Evolutionary conservation across 495 filamentous ascomycete species (phyloP), one percentile per base, ranked within the genome.

Genomic region (Penicillium flavigenum): DNA sequence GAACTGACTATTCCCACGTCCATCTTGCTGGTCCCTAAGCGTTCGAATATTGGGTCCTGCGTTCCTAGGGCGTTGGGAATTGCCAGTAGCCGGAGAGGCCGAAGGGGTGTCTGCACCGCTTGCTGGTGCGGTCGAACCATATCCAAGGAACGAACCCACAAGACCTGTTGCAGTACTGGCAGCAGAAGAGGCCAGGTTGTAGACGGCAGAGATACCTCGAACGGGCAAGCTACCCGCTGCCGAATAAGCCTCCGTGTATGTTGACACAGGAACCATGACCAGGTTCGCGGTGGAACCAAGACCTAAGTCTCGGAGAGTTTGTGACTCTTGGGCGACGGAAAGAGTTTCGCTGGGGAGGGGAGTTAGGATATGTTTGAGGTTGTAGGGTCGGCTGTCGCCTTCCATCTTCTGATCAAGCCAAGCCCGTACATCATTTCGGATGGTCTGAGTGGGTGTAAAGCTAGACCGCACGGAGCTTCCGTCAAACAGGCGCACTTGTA

Each of bases 401-500:
- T 51, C 68, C 63, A 76, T 67, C 38, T 79, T 67, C 34, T 69
- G 59, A 52, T 94, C 89, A 11, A 98, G 77, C 90, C 90, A 97
- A 5, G 78, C 62, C 4, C 93, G 81, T 3, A 98, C 88, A 39
- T 89, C 82, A 6, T 64, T 73, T 11, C 74, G 67, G n/a, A 97
- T 79, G 14, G 83, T 89, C 11, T 83, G 76, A 1, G 74, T 76
- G 45, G 84, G 81, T 0, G 81, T 72, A 67, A 98, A 96, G 20
- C 80, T 85, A 26, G 76, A 77, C 31, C 90, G 85, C 47, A 97
- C 82, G 14, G 83, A 90, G 31, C 83, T 83, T 12, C 93, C 93
- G 66, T 96, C 91, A 41, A 96, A 88, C 0, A 96, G 76, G 2
- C 93, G 85, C 41, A 96, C 83, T 63, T 94, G 92, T 6, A 98